Percentiles rank a stretch among this genome's conserved stretches.
Conservation (phyloP, 1,284 basidiomycete species). For the Leccinum pachyderme region DNA sequence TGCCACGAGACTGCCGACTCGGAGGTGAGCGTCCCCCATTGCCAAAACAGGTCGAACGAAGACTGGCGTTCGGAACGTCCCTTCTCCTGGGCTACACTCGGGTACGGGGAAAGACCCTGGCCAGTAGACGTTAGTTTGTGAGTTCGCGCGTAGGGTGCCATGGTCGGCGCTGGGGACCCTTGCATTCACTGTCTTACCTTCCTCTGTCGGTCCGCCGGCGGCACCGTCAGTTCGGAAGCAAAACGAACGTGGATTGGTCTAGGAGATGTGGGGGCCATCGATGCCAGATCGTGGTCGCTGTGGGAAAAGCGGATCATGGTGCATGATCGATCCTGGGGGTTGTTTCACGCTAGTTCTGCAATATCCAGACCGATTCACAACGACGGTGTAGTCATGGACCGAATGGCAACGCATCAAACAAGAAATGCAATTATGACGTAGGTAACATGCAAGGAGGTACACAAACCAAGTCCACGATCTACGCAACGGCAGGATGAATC, state of each 20-base stretch:
- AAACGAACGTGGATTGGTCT: slow-evolving; percentile 23
- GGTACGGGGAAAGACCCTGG: slow-evolving; percentile 35
- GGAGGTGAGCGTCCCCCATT: slow-evolving; percentile 23
- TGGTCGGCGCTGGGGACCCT: too few relatives aligned
- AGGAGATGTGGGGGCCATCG: slow-evolving; percentile 16
- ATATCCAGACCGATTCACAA: background rate
- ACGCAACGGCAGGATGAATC: background rate
- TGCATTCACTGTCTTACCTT: slow-evolving; percentile 14
- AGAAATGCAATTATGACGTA: background rate
- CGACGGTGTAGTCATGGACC: background rate
- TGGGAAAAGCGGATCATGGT: background rate
- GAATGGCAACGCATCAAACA: background rate
- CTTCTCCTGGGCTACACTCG: slow-evolving; percentile 41
- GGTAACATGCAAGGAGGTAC: background rate
- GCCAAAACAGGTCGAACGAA: slow-evolving; percentile 40
- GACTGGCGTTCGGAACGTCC: slow-evolving; percentile 30
- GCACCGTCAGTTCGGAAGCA: slow-evolving; percentile 17
- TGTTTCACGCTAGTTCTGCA: background rate
- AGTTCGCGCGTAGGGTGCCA: background rate
- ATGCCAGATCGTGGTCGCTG: slow-evolving; percentile 15
- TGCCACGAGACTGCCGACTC: background rate
- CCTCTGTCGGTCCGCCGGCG: slow-evolving; percentile 21
- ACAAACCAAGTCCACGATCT: background rate
- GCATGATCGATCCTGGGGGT: background rate
- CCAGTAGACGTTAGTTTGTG: background rate